Base-by-base conservation (phyloP, 208 protist genomes). In the Acanthamoeba polyphaga region DNA sequence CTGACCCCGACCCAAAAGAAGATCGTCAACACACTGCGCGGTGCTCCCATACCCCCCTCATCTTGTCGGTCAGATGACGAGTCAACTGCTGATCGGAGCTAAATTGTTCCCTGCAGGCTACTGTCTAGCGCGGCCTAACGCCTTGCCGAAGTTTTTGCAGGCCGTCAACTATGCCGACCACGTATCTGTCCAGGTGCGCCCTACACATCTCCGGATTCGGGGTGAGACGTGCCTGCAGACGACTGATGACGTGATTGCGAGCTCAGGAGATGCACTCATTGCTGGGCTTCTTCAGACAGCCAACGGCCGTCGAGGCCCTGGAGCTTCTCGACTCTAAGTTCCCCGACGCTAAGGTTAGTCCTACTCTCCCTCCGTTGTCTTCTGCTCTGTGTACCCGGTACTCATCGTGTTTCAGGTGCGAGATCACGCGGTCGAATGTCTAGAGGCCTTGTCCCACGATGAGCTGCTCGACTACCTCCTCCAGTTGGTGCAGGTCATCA, bases 311-410 rank as follows among this genome's bases (percentile, higher is more conserved):
- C 27, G 95, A 95, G 22, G 97, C 97, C 5, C 93, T 99, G 6
- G 96, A 97, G 55, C 93, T 99, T 2, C 96, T 99, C 5, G 98
- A 98, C 85, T 95, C 96, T 7, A 97, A 97, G 49, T 98, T 97
- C 91, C 93, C 97, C 7, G 97, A 99, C 68, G 32, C 24, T n/a
- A 32, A 49, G 10, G 62, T 68, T 32, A 13, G 22, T 62, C 0
- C 22, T 27, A 27, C 49, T 43, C 32, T 13, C 22, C 3, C 29
- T 34, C 9, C 12, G 9, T 22, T 6, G 49, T 24, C 19, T 9
- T 82, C 0, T 24, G 24, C 74, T 34, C 24, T 82, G 19, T 22
- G 49, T 13, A 8, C 12, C 8, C 46, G 10, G 49, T 53, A 15
- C 49, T 53, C 49, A 53, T 53, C 12, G 55, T 0, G 19, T 68